phyloP scores from a whole-genome alignment of 345 rosid genomes.

The Ceriops tagal region DNA sequence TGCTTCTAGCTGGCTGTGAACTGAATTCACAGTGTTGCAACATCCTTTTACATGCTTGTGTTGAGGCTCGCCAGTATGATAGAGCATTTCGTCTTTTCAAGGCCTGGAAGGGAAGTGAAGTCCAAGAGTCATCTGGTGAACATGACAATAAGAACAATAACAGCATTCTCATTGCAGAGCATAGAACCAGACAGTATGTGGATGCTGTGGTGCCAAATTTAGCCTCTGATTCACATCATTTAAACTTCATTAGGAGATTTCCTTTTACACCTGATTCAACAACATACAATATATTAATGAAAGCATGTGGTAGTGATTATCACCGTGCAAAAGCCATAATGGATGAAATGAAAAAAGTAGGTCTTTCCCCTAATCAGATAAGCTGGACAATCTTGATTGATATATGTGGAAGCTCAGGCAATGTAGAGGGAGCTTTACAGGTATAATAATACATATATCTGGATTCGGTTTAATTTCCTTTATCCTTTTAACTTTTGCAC shows the following conservation, averaged over 20 bases:
- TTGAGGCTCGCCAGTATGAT: conserved; percentile 82
- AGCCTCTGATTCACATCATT: conserved; percentile 32
- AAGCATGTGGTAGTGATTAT: conserved; percentile 79
- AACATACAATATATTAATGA: conserved; percentile 75
- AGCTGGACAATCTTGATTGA: conserved; percentile 89
- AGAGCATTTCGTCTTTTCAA: conserved; percentile 86
- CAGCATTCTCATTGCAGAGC: conserved; percentile 18
- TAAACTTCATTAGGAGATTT: conserved; percentile 42
- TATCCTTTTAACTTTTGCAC: conserved; percentile 3
- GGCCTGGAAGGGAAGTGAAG: conserved; percentile 52
- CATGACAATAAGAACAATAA: conserved; percentile 17
- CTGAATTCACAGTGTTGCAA: conserved; percentile 88
- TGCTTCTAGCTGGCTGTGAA: conserved; percentile 76
- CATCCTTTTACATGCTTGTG: conserved; percentile 82
- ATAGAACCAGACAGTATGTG: conserved; percentile 8
- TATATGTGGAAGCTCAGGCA: conserved; percentile 67
- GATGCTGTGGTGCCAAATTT: conserved; percentile 22
- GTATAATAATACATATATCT: conserved; percentile 39
- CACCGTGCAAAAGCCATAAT: conserved; percentile 62
- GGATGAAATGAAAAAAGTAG: conserved; percentile 74
- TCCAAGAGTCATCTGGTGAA: conserved; percentile 27
- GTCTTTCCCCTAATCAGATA: conserved; percentile 69
- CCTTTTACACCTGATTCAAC: conserved; percentile 64
- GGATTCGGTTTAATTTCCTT: background rate
- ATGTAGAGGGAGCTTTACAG: conserved; percentile 69